Conservation (phyloP, 345 rosid species). For the Dipteronia sinensis region DNA sequence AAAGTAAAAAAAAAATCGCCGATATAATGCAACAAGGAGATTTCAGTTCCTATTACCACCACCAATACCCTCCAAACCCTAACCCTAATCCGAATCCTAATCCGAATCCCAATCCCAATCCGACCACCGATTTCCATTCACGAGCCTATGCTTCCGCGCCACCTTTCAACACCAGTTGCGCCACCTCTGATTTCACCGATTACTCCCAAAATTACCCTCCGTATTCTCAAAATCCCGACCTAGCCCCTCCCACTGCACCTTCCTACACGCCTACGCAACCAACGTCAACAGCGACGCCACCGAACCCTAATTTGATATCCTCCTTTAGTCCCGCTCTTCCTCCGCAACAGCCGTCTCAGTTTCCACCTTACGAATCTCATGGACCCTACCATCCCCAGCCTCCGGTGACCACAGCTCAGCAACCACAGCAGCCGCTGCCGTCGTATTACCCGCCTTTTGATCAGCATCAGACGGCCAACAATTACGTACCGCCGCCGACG, state of each 20-base stretch:
- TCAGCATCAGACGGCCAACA: conserved; percentile 57
- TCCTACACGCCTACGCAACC: conserved; percentile 47
- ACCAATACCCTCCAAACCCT: conserved; percentile 53
- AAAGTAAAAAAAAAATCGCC: not conserved
- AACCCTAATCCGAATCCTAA: conserved; percentile 39
- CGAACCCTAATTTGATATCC: conserved; percentile 38
- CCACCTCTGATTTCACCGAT: conserved; percentile 54
- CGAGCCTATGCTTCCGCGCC: conserved; percentile 82
- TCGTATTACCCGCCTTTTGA: conserved; percentile 57
- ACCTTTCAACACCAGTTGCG: conserved; percentile 56
- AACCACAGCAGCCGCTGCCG: conserved; percentile 33
- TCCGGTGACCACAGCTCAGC: conserved; percentile 10
- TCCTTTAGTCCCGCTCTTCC: conserved; percentile 40
- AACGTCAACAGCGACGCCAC: conserved; percentile 25
- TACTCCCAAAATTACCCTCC: conserved; percentile 54
- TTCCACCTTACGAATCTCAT: conserved; percentile 66
- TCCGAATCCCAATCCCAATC: conserved; percentile 33
- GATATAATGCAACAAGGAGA: conserved; percentile 73
- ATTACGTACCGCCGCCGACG: conserved; percentile 43
- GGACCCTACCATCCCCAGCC: conserved; percentile 57
- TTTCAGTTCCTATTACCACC: conserved; percentile 63
- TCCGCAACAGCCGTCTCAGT: conserved; percentile 41
- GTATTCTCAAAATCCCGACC: conserved; percentile 58
- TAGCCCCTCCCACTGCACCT: conserved; percentile 73
- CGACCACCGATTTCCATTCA: conserved; percentile 48